Evolutionary conservation across 352 stramenopile genomes (phyloP).

Genomic region (Blastocystis sp.): DNA sequence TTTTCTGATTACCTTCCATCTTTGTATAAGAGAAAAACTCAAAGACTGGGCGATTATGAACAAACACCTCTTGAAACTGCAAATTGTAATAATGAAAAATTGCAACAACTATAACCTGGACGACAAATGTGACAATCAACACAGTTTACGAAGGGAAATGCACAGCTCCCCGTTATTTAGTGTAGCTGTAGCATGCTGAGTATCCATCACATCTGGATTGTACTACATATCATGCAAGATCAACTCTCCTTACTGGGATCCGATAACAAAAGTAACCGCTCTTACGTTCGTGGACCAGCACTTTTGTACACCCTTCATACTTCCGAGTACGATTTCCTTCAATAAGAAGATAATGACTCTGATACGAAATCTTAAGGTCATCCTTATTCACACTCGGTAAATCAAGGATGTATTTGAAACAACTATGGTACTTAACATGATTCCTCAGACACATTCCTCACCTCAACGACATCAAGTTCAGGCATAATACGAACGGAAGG

Average conservation of each 20-base stretch:
- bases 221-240: neutral
- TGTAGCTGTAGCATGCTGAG: neutral
- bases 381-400: constrained; percentile 31
- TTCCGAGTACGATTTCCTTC: neutral
- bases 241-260: neutral
- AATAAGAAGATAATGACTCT: neutral
- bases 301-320: constrained; percentile 37
- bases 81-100: no score
- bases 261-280: neutral
- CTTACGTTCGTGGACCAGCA: constrained; percentile 18
- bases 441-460: neutral
- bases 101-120: no score
- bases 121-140: neutral
- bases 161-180: constrained; percentile 31
- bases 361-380: neutral
- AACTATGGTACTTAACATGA: constrained; percentile 10
- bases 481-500: neutral
- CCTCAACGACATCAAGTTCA: constrained; percentile 27
- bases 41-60: no score
- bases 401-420: constrained; percentile 28
- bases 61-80: no score
- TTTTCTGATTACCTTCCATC: neutral
- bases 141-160: constrained; percentile 6
- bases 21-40: no score
- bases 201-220: constrained; percentile 48